phyloP scores from a whole-genome alignment of 805 yeast species.

The Dipodascus geniculatus region DNA sequence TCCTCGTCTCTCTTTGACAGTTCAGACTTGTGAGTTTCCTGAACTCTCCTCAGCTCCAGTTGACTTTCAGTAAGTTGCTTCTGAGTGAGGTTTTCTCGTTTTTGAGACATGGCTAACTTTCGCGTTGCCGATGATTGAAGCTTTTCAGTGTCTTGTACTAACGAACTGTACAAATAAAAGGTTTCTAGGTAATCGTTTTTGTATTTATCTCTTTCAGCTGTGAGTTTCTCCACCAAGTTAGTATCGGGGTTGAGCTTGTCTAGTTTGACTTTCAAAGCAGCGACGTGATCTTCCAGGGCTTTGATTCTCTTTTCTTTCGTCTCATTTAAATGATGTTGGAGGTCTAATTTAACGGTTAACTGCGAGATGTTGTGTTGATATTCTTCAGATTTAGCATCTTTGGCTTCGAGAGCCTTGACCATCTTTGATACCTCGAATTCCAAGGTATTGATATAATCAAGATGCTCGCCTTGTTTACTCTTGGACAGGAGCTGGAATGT shows the following conservation, averaged over 20 bases:
- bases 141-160: not conserved
- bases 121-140: not conserved
- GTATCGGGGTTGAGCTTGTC: constrained; percentile 23
- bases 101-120: not conserved
- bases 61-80: not conserved
- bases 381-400: not conserved
- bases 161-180: not conserved
- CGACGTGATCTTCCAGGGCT: constrained; percentile 63
- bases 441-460: not conserved
- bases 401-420: not conserved
- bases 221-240: not conserved
- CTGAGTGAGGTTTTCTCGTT: not conserved
- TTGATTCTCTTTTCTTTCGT: constrained; percentile 62
- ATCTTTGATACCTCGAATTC: not conserved
- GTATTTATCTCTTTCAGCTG: not conserved
- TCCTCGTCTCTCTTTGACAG: not conserved
- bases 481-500: not conserved
- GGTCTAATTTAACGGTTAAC: not conserved
- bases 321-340: not conserved
- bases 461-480: not conserved
- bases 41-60: not conserved
- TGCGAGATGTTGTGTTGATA: not conserved
- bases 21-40: not conserved
- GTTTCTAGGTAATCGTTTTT: not conserved
- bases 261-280: constrained; percentile 46